phyloP scores from a whole-genome alignment of 2,329 filamentous ascomycete genomes.

The Cordyceps farinosa region DNA sequence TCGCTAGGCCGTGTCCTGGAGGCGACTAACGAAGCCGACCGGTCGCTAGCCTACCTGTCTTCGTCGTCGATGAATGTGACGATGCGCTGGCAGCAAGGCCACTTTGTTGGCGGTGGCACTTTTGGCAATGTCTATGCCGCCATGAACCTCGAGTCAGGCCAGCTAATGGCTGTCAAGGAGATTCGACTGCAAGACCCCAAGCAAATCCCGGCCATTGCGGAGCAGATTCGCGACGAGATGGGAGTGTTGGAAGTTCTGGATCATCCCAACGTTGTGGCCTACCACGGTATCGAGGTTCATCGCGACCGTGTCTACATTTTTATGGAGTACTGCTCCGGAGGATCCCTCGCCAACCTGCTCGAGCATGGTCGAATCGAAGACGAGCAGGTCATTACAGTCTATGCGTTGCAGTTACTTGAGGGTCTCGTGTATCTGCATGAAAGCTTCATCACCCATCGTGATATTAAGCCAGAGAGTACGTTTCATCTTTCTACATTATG shows the following conservation, averaged over 20 bases:
- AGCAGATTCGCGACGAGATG: slow-evolving; percentile 96
- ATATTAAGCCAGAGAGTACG: slow-evolving; percentile 96
- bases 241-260: slow-evolving; percentile 91
- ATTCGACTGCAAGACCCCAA: slow-evolving; percentile 96
- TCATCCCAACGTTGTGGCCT: slow-evolving; percentile 96
- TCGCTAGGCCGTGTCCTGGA: slow-evolving; percentile 88
- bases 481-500: slow-evolving; percentile 22
- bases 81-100: slow-evolving; percentile 97
- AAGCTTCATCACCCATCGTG: slow-evolving; percentile 86
- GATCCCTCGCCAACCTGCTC: slow-evolving; percentile 81
- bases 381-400: slow-evolving; percentile 96
- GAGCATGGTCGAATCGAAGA: slow-evolving; percentile 98
- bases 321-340: slow-evolving; percentile 98
- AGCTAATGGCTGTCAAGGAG: slow-evolving; percentile 98
- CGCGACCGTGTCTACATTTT: slow-evolving; percentile 99
- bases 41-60: slow-evolving; percentile 88
- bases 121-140: slow-evolving; percentile 97
- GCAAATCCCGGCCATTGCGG: slow-evolving; percentile 87
- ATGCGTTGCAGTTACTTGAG: slow-evolving; percentile 88
- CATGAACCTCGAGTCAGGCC: slow-evolving; percentile 93
- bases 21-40: slow-evolving; percentile 91
- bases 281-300: slow-evolving; percentile 97
- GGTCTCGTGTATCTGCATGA: slow-evolving; percentile 92
- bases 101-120: slow-evolving; percentile 93
- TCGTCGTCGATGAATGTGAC: slow-evolving; percentile 94